Evolutionary conservation across 139 green algal species (phyloP).

Genomic region (Prasinococcaceae sp.): DNA sequence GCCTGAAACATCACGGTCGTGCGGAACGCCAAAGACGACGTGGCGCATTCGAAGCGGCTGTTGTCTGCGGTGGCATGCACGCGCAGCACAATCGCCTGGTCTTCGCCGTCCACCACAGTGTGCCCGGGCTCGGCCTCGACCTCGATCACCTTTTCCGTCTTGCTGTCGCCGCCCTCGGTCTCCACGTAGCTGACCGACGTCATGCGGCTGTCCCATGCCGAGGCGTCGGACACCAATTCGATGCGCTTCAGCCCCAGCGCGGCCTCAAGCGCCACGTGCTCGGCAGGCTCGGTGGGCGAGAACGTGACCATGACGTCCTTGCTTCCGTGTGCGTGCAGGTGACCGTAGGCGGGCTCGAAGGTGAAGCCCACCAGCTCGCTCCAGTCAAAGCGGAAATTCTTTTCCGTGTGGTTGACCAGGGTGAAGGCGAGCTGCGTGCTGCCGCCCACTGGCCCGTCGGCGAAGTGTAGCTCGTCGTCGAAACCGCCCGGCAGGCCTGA

Average conservation of each 20-base stretch:
- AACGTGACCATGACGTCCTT: constrained; percentile 50
- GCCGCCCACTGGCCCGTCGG: constrained; percentile 32
- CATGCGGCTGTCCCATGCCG: constrained; percentile 39
- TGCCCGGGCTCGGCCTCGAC: constrained; percentile 10
- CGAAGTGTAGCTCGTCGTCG: constrained; percentile 42
- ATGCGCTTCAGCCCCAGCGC: constrained; percentile 6
- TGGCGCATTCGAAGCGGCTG: constrained; percentile 29
- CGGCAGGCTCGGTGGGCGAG: constrained; percentile 12
- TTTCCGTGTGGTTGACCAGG: constrained; percentile 18
- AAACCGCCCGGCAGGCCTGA: constrained; percentile 35
- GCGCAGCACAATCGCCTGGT: constrained; percentile 13
- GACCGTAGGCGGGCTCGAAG: constrained; percentile 39
- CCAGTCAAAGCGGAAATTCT: constrained; percentile 37
- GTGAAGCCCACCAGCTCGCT: constrained; percentile 25
- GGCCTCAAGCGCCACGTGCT: constrained; percentile 5
- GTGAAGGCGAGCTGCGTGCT: constrained; percentile 26
- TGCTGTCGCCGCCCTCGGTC: background rate
- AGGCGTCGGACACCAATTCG: constrained; percentile 11
- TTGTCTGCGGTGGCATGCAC: constrained; percentile 21
- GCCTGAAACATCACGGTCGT: constrained; percentile 75
- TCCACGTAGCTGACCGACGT: background rate
- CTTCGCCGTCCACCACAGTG: constrained; percentile 2
- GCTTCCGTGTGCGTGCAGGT: constrained; percentile 37
- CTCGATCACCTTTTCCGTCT: background rate
- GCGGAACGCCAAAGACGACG: constrained; percentile 41